These are phyloP conservation scores for Knoxia roxburghii DNA, from an alignment of 257 asterid species.

Conservation along the genomic window DNA sequence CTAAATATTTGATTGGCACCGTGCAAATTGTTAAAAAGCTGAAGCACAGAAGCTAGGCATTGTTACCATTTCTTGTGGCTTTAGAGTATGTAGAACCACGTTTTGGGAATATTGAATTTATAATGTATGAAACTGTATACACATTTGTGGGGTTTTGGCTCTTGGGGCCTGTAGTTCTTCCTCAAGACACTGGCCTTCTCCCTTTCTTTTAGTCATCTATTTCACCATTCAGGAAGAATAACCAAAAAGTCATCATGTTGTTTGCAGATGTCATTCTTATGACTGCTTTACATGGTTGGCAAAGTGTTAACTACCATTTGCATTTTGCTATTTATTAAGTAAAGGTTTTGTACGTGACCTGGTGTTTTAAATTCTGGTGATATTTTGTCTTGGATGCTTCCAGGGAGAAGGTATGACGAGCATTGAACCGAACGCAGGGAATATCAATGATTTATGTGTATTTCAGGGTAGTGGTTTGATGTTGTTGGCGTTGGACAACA, in stretches of 20 bases:
- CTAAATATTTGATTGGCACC: background rate
- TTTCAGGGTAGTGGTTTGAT: constrained; percentile 77
- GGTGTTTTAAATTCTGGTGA: background rate
- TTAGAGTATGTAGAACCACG: background rate
- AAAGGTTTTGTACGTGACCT: background rate
- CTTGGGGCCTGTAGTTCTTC: background rate
- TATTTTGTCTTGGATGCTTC: constrained; percentile 24
- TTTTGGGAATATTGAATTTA: background rate
- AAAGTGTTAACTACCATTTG: background rate
- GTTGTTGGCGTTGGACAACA: constrained; percentile 77
- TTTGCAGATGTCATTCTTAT: background rate
- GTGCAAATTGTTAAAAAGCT: background rate
- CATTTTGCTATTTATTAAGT: background rate
- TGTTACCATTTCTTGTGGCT: background rate
- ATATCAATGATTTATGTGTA: constrained; percentile 79
- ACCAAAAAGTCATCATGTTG: background rate
- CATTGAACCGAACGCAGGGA: constrained; percentile 83
- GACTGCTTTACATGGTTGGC: background rate
- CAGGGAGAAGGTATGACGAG: constrained; percentile 98
- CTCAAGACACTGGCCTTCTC: background rate
- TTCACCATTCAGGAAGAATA: background rate
- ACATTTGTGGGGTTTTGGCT: background rate
- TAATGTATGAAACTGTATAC: background rate
- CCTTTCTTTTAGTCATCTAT: background rate
- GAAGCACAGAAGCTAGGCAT: background rate